These are phyloP conservation scores for Sergeia podlipaevii DNA, from an alignment of 208 protist genomes.

Conservation along the genomic window DNA sequence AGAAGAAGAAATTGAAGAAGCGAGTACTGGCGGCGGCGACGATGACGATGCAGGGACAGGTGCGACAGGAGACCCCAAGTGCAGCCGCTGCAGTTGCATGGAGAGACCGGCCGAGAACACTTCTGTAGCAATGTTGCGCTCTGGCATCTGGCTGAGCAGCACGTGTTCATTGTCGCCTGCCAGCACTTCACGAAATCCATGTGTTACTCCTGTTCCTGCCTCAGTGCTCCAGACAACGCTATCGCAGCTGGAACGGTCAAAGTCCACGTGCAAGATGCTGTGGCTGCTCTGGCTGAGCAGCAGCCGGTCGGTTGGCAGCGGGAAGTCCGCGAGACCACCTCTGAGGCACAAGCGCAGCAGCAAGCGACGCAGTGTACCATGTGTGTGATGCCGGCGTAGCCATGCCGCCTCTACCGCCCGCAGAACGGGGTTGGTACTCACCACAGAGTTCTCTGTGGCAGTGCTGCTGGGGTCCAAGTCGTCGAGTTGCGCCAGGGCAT, in stretches of 20 bases:
- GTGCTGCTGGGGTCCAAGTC: neutral
- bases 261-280: slow-evolving; percentile 40
- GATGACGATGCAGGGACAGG: too few relatives aligned
- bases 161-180: slow-evolving; percentile 68
- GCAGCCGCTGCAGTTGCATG: slow-evolving; percentile 17
- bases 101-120: slow-evolving; percentile 41
- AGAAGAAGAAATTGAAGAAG: too few relatives aligned
- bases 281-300: slow-evolving; percentile 60
- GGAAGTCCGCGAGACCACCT: slow-evolving; percentile 8
- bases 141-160: slow-evolving; percentile 36
- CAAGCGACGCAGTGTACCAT: slow-evolving; percentile 40
- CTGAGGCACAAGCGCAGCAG: slow-evolving; percentile 40
- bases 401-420: slow-evolving; percentile 60
- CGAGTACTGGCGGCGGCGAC: too few relatives aligned
- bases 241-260: slow-evolving; percentile 77
- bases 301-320: slow-evolving; percentile 46
- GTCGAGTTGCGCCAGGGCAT: neutral
- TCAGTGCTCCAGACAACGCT: slow-evolving; percentile 76
- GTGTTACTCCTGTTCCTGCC: slow-evolving; percentile 41
- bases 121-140: slow-evolving; percentile 62
- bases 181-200: slow-evolving; percentile 78
- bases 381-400: slow-evolving; percentile 75
- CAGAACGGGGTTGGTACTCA: too few relatives aligned
- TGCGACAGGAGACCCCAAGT: too few relatives aligned
- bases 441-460: slow-evolving; percentile 13